Conservation (phyloP, 176 grass and related monocot genomes). For the Avena sativa region DNA sequence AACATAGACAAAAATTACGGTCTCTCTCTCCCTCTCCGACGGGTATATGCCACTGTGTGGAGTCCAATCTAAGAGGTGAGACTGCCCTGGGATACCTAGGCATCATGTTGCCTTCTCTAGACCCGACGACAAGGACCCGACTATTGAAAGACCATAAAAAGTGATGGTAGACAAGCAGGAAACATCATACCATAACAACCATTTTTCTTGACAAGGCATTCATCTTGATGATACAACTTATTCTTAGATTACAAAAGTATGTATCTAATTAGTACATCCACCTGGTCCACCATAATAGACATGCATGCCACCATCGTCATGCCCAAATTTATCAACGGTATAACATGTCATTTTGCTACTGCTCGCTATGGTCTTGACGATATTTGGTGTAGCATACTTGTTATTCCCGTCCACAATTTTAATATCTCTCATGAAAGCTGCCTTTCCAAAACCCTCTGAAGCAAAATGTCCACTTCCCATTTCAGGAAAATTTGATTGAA, state of each 20-base stretch:
- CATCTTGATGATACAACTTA: background rate
- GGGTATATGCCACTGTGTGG: no score
- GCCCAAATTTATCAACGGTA: background rate
- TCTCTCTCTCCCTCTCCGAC: no score
- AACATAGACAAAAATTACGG: no score
- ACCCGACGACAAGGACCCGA: no score
- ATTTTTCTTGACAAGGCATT: background rate
- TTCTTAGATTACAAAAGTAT: background rate
- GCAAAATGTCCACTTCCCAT: slow-evolving; percentile 55
- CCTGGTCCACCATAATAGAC: slow-evolving; percentile 46
- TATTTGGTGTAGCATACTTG: background rate
- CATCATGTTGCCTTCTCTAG: no score
- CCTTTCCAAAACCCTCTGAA: slow-evolving; percentile 29
- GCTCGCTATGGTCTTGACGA: background rate
- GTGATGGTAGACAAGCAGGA: no score
- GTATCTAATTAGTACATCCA: slow-evolving; percentile 14
- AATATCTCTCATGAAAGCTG: slow-evolving; percentile 39
- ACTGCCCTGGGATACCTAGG: no score
- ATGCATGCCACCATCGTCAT: background rate
- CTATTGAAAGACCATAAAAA: no score
- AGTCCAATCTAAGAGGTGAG: no score
- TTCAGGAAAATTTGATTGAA: background rate
- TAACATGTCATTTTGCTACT: slow-evolving; percentile 13
- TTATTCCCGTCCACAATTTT: slow-evolving; percentile 25
- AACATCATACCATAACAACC: background rate